Evolutionary conservation across 169 alveolate species (phyloP), one percentile per base, ranked within the genome.

Genomic region (Perkinsus olseni): DNA sequence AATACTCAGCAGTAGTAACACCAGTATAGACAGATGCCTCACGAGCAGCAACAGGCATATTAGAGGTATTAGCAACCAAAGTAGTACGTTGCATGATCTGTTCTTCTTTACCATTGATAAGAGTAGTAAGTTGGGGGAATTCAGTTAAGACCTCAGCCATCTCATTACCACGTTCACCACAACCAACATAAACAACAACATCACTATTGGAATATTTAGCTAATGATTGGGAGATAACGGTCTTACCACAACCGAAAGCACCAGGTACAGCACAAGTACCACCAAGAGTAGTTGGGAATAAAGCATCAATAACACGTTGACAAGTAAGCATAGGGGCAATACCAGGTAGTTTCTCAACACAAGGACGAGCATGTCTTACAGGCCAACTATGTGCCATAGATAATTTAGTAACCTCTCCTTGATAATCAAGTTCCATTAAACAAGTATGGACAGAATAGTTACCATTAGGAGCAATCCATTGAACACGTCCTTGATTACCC

Each of bases 31-130:
- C 98, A 45, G 99, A 98, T 74, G 99, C 99, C 96, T 99, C 99
- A 96, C 99, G 98, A 37, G 99, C 99, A 24, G 99, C 99, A 94
- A 99, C 99, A 24, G 99, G 99, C 99, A 99, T 99, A 97, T 99
- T 99, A 28, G 99, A 99, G 38, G 99, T 99, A 96, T 99, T 99
- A 91, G 99, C 99, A 91, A 99, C 99, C 94, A 99, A 96, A 92
- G 99, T 98, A 91, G 99, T 99, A 93, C 99, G 97, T 96, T 99
- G 98, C 99, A 99, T 99, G 94, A 99, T 99, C 92, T 98, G 98
- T 93, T 98, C 99, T 95, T 97, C 97, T 92, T 97, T 96, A 38
- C 97, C 98, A 74, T 96, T 96, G 45, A 98, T 97, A 91, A 95
- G 92, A 74, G 99, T 99, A 39, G 98, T 97, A 92, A 99, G 98